These are phyloP conservation scores for Chlorella vulgaris DNA, from an alignment of 139 green algal species.

Conservation along the genomic window DNA sequence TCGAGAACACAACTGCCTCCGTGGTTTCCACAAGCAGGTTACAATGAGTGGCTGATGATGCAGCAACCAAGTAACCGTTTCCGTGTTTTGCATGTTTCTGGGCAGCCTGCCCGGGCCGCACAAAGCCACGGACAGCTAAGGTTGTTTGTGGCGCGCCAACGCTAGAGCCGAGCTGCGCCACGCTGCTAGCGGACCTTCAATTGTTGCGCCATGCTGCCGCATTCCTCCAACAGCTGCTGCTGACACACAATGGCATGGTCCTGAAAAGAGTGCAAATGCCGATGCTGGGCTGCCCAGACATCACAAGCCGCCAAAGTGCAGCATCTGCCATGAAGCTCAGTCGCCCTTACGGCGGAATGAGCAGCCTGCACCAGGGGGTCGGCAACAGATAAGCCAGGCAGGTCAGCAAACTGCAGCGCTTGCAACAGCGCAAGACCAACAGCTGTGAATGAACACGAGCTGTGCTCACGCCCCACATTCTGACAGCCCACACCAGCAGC, in stretches of 20 bases:
- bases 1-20: too few relatives aligned
- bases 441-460: too few relatives aligned
- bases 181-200: conserved; percentile 3
- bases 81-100: not conserved
- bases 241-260: not conserved
- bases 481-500: too few relatives aligned
- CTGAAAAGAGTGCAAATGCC: not conserved
- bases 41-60: not conserved
- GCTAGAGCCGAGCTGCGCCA: not conserved
- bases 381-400: not conserved
- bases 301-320: not conserved
- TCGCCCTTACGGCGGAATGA: conserved; percentile 96
- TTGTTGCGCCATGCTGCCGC: not conserved
- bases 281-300: conserved; percentile 2
- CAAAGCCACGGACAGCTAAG: not conserved
- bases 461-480: too few relatives aligned
- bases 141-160: not conserved
- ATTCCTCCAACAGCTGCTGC: conserved; percentile 9
- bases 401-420: not conserved
- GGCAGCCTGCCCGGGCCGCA: conserved; percentile 2
- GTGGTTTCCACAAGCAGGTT: not conserved
- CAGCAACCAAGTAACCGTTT: not conserved
- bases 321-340: conserved; percentile 50
- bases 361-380: conserved; percentile 71
- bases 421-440: not conserved